These are phyloP conservation scores for Nakazawaea peltata DNA, from an alignment of 805 yeast species.

Conservation along the genomic window DNA sequence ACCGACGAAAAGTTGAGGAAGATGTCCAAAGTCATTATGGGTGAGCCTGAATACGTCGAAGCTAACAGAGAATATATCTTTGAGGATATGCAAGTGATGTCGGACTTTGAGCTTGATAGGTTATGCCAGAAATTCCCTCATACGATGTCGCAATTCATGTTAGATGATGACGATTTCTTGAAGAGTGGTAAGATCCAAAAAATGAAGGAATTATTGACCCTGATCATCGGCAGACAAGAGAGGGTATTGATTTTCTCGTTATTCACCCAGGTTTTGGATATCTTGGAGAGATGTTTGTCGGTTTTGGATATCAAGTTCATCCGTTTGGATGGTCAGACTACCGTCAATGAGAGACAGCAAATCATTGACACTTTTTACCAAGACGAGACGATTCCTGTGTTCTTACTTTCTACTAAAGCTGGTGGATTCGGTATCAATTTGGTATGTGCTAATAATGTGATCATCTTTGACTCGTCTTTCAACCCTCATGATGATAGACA, in stretches of 20 bases:
- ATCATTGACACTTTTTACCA: constrained; percentile 84
- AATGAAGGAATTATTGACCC: constrained; percentile 49
- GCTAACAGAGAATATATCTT: constrained; percentile 72
- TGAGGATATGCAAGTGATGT: constrained; percentile 95
- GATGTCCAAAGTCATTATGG: constrained; percentile 77
- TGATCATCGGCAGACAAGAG: constrained; percentile 49
- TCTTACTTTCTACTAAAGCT: constrained; percentile 87
- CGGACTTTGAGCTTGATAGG: constrained; percentile 78
- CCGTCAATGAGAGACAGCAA: constrained; percentile 89
- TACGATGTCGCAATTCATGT: constrained; percentile 44
- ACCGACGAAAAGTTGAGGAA: constrained; percentile 41
- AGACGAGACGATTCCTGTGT: constrained; percentile 74
- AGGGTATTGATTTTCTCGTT: constrained; percentile 81
- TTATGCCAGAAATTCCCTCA: constrained; percentile 67
- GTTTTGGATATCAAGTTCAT: constrained; percentile 60
- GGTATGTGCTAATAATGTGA: constrained; percentile 89
- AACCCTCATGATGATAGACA: constrained; percentile 98
- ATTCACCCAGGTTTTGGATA: constrained; percentile 88
- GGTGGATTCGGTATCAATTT: constrained; percentile 98
- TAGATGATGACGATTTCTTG: constrained; percentile 43
- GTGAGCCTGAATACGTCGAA: constrained; percentile 65
- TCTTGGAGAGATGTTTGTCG: constrained; percentile 69
- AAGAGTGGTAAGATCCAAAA: constrained; percentile 69
- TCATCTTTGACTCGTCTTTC: constrained; percentile 88
- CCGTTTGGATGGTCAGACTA: constrained; percentile 88